Base-by-base conservation (phyloP, 2,329 filamentous ascomycete species). In the Nigrograna mackinnonii region DNA sequence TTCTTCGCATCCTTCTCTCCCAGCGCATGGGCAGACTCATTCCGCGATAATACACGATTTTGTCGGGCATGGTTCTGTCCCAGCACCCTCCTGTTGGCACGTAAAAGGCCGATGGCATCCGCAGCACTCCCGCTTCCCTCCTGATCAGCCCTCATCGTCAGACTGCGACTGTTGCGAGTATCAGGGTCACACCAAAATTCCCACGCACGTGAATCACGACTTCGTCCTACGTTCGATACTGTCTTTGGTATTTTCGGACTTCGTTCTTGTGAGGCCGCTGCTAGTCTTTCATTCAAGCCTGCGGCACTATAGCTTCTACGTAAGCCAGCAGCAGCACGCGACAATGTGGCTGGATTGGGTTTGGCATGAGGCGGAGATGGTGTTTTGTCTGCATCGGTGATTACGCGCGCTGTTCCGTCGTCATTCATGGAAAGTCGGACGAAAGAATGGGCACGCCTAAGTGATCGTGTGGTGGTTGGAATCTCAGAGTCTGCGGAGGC, bases 401-500 rank as follows among this genome's bases (percentile, higher is more conserved):
- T 82, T 38, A 96, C 78, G 58, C 92, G 87, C n/a, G 92, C 92
- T 62, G 91, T 92, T 53, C 92, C 92, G 60, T 96, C 90, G 22
- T 91, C 79, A 14, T 89, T 94, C 60, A 94, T 83, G 2, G 89
- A 90, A 20, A 96, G 77, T 36, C 90, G 85, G 43, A 95, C 79
- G 20, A 81, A 79, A 36, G 80, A 80, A 30, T 69, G 63, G 5
- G 59, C 51, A 43, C 67, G 66, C 47, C 67, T 68, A 22, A 70
- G 43, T 3, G 66, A 43, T 24, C 50, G 75, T 57, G 39, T 71
- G 74, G 60, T 79, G 76, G 60, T 79, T 70, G 55, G 84, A 71
- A 44, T 80, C 79, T 50, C 50, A 13, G 43, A 24, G 16, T 30
- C 32, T 34, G 51, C 55, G 7, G 46, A 24, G 5, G 57, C 48